These are phyloP conservation scores for Suillus tomentosus DNA, from an alignment of 768 basidiomycete genomes.

Conservation along the genomic window DNA sequence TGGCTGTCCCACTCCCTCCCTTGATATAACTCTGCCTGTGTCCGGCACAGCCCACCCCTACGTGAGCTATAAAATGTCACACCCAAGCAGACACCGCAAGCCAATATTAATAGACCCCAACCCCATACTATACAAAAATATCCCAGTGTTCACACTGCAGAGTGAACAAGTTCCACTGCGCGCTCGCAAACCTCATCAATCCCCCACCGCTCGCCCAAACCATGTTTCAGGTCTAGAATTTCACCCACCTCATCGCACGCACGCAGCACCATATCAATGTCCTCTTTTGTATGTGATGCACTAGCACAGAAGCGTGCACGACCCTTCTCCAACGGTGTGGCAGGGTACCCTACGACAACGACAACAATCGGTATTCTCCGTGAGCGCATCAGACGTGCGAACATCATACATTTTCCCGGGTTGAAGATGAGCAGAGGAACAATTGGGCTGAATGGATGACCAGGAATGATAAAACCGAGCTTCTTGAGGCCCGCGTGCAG, in stretches of 20 bases:
- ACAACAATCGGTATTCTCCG: slow-evolving; percentile 71
- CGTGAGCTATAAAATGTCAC: background rate
- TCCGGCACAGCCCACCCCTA: background rate
- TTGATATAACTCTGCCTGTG: background rate
- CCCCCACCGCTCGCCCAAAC: slow-evolving; percentile 69
- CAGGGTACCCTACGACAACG: slow-evolving; percentile 90
- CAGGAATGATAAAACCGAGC: slow-evolving; percentile 96
- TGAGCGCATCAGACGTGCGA: slow-evolving; percentile 83
- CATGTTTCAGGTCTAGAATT: slow-evolving; percentile 88
- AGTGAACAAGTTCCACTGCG: slow-evolving; percentile 74
- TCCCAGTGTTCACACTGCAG: slow-evolving; percentile 18
- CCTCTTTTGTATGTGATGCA: slow-evolving; percentile 95
- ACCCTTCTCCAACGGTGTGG: slow-evolving; percentile 85
- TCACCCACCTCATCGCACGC: slow-evolving; percentile 95
- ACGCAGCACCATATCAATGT: slow-evolving; percentile 81
- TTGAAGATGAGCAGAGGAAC: slow-evolving; percentile 91
- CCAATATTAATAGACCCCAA: background rate
- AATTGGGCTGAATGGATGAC: slow-evolving; percentile 88
- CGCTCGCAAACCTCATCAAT: slow-evolving; percentile 70
- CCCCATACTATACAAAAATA: background rate
- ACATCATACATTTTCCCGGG: slow-evolving; percentile 91
- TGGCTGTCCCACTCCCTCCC: background rate
- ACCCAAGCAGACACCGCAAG: background rate
- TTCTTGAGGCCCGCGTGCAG: slow-evolving; percentile 83
- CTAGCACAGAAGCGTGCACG: slow-evolving; percentile 94